A percentile compares a stretch with the other conserved stretches of the same genome.
These are phyloP conservation scores for Myochromella boudieri DNA, from an alignment of 768 basidiomycete genomes.

Conservation along the genomic window DNA sequence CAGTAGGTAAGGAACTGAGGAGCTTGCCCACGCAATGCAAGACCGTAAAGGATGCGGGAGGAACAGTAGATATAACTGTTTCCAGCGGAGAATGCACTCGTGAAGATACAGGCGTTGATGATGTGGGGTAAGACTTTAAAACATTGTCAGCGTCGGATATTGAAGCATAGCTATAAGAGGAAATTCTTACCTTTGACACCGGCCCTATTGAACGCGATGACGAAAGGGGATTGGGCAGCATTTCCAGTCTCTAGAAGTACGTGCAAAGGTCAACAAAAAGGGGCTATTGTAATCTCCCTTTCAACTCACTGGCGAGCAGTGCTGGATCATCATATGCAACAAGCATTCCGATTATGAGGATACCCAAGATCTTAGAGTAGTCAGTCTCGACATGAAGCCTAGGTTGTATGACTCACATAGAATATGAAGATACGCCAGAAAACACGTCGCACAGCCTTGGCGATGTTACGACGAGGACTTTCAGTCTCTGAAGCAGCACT, in stretches of 20 bases:
- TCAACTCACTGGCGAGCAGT: conserved; percentile 39
- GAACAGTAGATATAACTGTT: conserved; percentile 63
- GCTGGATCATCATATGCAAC: conserved; percentile 64
- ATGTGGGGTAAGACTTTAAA: conserved; percentile 57
- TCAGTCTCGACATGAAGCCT: neutral
- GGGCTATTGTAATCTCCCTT: neutral
- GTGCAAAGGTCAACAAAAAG: neutral
- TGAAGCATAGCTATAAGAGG: neutral
- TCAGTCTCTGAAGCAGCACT: conserved; percentile 77
- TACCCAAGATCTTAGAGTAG: conserved; percentile 53
- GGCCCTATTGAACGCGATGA: conserved; percentile 74
- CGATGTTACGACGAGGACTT: conserved; percentile 77
- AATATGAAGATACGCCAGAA: conserved; percentile 81
- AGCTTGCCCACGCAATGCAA: conserved; percentile 52
- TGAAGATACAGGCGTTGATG: conserved; percentile 72
- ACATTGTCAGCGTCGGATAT: neutral
- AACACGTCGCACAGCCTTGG: conserved; percentile 72
- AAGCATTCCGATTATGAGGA: conserved; percentile 77
- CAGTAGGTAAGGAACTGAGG: conserved; percentile 42
- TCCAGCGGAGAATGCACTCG: conserved; percentile 71
- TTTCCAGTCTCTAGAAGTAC: conserved; percentile 41
- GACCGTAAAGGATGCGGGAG: conserved; percentile 52
- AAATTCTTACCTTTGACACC: conserved; percentile 56
- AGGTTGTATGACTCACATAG: conserved; percentile 45
- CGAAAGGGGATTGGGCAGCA: conserved; percentile 82